Evolutionary conservation across 306 rosid genomes (phyloP).

Genomic region (Argentina anserina): DNA sequence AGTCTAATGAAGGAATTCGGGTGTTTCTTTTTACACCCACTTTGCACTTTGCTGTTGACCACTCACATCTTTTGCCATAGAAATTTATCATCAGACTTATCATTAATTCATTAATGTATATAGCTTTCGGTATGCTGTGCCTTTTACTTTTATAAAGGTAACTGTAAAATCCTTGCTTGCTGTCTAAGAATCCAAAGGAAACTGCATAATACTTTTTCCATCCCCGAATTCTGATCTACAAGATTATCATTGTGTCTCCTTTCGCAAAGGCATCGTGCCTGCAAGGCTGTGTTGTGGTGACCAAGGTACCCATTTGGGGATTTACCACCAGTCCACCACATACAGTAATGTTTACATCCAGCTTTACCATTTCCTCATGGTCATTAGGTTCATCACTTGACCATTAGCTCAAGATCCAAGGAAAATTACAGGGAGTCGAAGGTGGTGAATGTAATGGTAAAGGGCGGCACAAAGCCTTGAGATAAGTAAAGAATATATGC

Average conservation of each 20-base stretch:
- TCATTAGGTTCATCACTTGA: background rate
- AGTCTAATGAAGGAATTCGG: background rate
- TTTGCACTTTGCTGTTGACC: background rate
- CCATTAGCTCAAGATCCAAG: constrained; percentile 5
- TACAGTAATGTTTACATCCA: background rate
- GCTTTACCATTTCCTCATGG: background rate
- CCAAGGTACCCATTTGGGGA: background rate
- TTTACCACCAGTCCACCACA: background rate
- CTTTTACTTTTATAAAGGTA: constrained; percentile 34
- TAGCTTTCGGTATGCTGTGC: constrained; percentile 18
- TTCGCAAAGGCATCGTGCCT: background rate
- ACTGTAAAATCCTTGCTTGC: constrained; percentile 21
- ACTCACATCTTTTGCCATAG: background rate
- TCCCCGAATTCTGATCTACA: background rate
- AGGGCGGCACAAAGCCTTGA: constrained; percentile 16
- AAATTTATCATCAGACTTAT: background rate
- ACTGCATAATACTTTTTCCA: constrained; percentile 25
- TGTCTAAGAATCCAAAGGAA: constrained; percentile 35
- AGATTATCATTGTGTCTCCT: constrained; percentile 5
- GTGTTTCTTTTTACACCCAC: background rate
- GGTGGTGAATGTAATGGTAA: constrained; percentile 21
- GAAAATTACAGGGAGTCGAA: constrained; percentile 2
- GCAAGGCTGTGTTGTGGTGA: background rate
- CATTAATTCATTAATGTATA: constrained; percentile 1
- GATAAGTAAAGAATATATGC: constrained; percentile 10